Evolutionary conservation across 108 stramenopile species (phyloP), one percentile per base, ranked within the genome.

Genomic region (Nitzschia putrida): DNA sequence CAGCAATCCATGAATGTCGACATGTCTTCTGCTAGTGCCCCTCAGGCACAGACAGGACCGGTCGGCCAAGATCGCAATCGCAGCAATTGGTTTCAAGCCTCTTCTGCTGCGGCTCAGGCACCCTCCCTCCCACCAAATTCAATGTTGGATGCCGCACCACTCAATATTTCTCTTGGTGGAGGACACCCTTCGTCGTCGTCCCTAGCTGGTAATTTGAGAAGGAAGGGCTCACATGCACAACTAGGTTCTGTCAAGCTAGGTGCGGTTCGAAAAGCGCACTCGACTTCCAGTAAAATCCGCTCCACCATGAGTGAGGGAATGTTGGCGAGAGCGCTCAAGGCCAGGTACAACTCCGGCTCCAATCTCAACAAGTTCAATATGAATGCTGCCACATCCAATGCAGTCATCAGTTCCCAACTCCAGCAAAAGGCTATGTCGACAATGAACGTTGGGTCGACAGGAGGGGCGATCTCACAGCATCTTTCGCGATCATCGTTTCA

Each of bases 291-390:
- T 0, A 70, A 70, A 29, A 22, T 74, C 49, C 38, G 63, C 16
- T 52, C 58, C 8, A 50, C 38, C 23, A 68, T 64, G 26, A 69
- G 68, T 38, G 74, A 76, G 6, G 74, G 74, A 13, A 53, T 76
- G 42, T 44, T 76, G 60, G 61, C 74, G 5, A 50, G 67, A 22
- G 74, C 68, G 6, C 50, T 76, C 29, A 68, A 68, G 53, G 65
- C 65, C 0, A 76, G 63, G 67, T 76, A 76, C 74, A 74, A 58
- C 10, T 64, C 71, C 14, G 34, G 37, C 11, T 23, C 18, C 22
- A 18, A n/a, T 7, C 26, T 64, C 22, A 56, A 54, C 53, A 71
- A 71, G 20, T 54, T 25, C 39, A 60, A 60, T 38, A 20, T 39
- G 1, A 70, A 70, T 38, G 63, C 61, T n/a, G 37, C 59, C 18